A percentile compares a stretch with the other conserved stretches of the same genome.
Conservation (phyloP, 441 rosid species). For the Sinapis alba region DNA sequence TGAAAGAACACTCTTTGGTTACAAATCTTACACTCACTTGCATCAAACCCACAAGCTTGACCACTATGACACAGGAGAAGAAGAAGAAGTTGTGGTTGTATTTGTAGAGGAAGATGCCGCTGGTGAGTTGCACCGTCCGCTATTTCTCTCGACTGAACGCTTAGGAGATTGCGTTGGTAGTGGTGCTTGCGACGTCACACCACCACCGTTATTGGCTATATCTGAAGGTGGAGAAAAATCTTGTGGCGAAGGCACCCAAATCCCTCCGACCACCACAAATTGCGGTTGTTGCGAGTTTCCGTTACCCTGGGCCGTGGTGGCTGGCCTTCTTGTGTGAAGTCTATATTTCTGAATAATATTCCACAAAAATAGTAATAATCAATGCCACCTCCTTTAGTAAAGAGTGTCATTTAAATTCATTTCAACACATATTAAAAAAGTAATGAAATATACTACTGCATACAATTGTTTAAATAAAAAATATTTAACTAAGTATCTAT, state of each 20-base stretch:
- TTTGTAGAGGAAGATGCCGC: conserved; percentile 73
- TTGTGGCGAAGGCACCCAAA: conserved; percentile 81
- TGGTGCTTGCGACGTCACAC: conserved; percentile 46
- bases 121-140: conserved; percentile 57
- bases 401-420: no score
- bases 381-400: no score
- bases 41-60: no score
- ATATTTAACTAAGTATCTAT: no score
- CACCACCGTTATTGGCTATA: conserved; percentile 42
- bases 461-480: no score
- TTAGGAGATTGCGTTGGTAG: conserved; percentile 25
- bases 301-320: conserved; percentile 46
- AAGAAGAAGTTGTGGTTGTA: conserved; percentile 63
- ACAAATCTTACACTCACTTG: conserved; percentile 27
- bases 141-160: conserved; percentile 48
- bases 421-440: no score
- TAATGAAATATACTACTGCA: no score
- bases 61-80: conserved; percentile 50
- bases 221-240: conserved; percentile 47
- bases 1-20: conserved; percentile 10
- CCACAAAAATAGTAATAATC: not conserved
- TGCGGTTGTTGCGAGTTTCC: conserved; percentile 66
- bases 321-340: conserved; percentile 85
- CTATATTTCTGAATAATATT: conserved; percentile 74
- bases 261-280: conserved; percentile 85